A percentile compares a stretch with the other conserved stretches of the same genome.
Conservation (phyloP, 2,329 filamentous ascomycete species). For the Fusarium subglutinans region DNA sequence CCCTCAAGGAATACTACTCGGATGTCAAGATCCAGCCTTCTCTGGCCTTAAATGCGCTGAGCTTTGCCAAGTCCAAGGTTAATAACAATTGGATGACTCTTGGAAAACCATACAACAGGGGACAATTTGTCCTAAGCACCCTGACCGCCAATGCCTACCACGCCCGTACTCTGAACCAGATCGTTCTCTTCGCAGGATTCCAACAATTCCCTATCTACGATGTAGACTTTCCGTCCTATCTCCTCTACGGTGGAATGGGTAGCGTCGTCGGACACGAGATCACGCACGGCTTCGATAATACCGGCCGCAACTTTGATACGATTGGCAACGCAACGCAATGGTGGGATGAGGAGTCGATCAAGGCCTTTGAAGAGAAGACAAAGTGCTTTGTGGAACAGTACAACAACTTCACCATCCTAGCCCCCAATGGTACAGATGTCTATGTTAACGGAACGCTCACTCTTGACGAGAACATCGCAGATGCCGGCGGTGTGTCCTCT, state of each 20-base stretch:
- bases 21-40: constrained; percentile 59
- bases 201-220: constrained; percentile 76
- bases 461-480: constrained; percentile 76
- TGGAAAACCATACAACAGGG: constrained; percentile 67
- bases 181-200: constrained; percentile 68
- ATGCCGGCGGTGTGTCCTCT: constrained; percentile 72
- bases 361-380: constrained; percentile 66
- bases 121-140: constrained; percentile 69
- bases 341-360: constrained; percentile 70
- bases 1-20: constrained; percentile 66
- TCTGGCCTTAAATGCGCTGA: constrained; percentile 68
- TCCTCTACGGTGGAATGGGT: constrained; percentile 76
- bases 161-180: constrained; percentile 70
- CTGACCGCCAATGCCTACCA: constrained; percentile 75
- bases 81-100: constrained; percentile 64
- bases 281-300: constrained; percentile 75
- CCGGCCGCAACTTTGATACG: constrained; percentile 71
- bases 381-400: constrained; percentile 77
- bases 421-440: constrained; percentile 63
- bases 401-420: constrained; percentile 65
- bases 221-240: constrained; percentile 68
- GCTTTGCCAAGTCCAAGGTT: constrained; percentile 59
- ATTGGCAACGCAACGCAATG: constrained; percentile 72
- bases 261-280: constrained; percentile 75
- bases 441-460: constrained; percentile 72